These are phyloP conservation scores for Solanum arcanum DNA, from an alignment of 257 asterid genomes.

Conservation along the genomic window DNA sequence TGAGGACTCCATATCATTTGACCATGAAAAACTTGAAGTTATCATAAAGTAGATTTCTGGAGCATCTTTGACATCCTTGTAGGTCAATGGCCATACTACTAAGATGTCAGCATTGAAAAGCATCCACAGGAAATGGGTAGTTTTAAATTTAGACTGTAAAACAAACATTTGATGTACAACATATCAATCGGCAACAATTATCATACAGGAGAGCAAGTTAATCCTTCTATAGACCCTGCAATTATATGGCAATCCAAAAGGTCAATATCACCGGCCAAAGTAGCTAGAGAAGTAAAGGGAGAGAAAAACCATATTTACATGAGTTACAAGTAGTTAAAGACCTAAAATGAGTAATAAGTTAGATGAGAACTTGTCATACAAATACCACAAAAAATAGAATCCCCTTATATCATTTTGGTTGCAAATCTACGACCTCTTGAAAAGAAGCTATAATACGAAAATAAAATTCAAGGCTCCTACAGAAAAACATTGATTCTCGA, in stretches of 20 bases:
- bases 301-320: slow-evolving; percentile 14
- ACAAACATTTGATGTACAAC: slow-evolving; percentile 95
- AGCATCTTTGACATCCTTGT: slow-evolving; percentile 38
- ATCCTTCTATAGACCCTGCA: slow-evolving; percentile 99
- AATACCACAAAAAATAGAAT: background rate
- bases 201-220: slow-evolving; percentile 90
- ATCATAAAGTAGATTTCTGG: slow-evolving; percentile 22
- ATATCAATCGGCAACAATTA: slow-evolving; percentile 98
- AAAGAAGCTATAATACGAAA: background rate
- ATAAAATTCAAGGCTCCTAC: background rate
- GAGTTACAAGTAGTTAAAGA: slow-evolving; percentile 12
- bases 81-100: slow-evolving; percentile 46
- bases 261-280: slow-evolving; percentile 66
- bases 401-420: background rate
- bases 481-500: background rate
- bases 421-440: background rate
- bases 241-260: slow-evolving; percentile 89
- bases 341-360: slow-evolving; percentile 1
- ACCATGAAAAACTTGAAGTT: slow-evolving; percentile 15
- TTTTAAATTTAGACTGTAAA: slow-evolving; percentile 74
- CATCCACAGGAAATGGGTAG: slow-evolving; percentile 30
- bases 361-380: background rate
- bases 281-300: slow-evolving; percentile 22
- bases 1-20: slow-evolving; percentile 6
- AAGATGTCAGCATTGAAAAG: slow-evolving; percentile 65